A percentile compares a stretch with the other conserved stretches of the same genome.
These are phyloP conservation scores for Fusarium poae DNA, from an alignment of 2,329 filamentous ascomycete species.

Conservation along the genomic window DNA sequence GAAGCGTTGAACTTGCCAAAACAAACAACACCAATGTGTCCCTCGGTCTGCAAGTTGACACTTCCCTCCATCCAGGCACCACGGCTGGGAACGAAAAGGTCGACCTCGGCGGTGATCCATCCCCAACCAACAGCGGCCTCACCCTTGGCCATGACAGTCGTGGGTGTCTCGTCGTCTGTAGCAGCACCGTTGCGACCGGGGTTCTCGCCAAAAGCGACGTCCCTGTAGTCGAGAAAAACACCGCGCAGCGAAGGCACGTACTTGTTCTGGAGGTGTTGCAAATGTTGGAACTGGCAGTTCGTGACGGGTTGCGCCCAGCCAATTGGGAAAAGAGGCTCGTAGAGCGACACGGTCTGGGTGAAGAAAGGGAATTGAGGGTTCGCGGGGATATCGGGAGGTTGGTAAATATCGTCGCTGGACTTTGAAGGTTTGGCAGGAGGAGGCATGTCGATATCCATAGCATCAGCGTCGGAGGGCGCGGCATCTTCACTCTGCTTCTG, in stretches of 20 bases:
- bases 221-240: slow-evolving; percentile 80
- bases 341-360: slow-evolving; percentile 83
- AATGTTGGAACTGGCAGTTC: slow-evolving; percentile 78
- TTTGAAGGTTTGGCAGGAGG: slow-evolving; percentile 47
- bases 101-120: slow-evolving; percentile 89
- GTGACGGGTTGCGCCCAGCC: slow-evolving; percentile 78
- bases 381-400: slow-evolving; percentile 56
- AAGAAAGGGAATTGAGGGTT: slow-evolving; percentile 76
- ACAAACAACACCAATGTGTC: slow-evolving; percentile 88
- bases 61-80: slow-evolving; percentile 83
- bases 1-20: slow-evolving; percentile 94
- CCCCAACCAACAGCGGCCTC: slow-evolving; percentile 90
- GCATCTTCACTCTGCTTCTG: slow-evolving; percentile 50
- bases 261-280: slow-evolving; percentile 79
- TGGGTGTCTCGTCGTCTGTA: slow-evolving; percentile 62
- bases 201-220: slow-evolving; percentile 73
- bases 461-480: slow-evolving; percentile 47
- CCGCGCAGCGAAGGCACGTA: slow-evolving; percentile 80
- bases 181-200: slow-evolving; percentile 65
- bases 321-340: slow-evolving; percentile 78
- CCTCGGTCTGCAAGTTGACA: slow-evolving; percentile 88
- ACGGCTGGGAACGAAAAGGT: slow-evolving; percentile 82
- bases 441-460: slow-evolving; percentile 58
- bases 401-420: slow-evolving; percentile 53
- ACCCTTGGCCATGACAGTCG: slow-evolving; percentile 69